Evolutionary conservation across 352 stramenopile genomes (phyloP), one percentile per base, ranked within the genome.

Genomic region (Globisporangium emineosum): DNA sequence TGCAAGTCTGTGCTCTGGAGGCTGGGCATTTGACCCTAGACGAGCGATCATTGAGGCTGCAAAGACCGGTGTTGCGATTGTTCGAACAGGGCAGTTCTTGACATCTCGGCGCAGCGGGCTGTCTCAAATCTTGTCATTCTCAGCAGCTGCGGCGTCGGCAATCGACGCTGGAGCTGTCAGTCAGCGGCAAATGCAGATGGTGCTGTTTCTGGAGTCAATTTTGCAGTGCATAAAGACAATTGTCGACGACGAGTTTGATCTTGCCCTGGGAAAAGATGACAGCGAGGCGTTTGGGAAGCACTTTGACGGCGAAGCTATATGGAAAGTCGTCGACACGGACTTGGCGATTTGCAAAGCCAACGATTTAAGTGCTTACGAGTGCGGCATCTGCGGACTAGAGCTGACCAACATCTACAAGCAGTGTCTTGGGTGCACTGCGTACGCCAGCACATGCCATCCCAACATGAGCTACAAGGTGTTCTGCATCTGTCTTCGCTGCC

Each of bases 321-420:
- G 80, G 79, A 88, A 86, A 55, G 67, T 74, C 2, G 79, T 92
- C 9, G 83, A 92, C 64, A 72, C 81, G 37, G 75, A 84, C 23
- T 52, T 91, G 60, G 66, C 52, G 23, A 52, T 54, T 25, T 54
- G 49, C 35, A 25, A 56, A 42, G 45, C 55, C 21, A 79, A 47
- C 64, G 66, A 66, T 71, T 59, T 49, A 52, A 60, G 65, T 8
- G 81, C 86, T 45, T 93, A 90, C 64, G 67, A 64, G 49, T 93
- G 84, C 49, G 77, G 77, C 21, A 82, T 93, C 56, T 92, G 82
- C 65, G 69, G 71, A 0, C 76, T 83, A 1, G 86, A 94, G 67
- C 82, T 94, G n/a, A 82, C 81, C 25, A 94, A 94, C 67, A 75
- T 88, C 55, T 93, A 92, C 74, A 93, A 94, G 69, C 83, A 93